phyloP scores from a whole-genome alignment of 495 filamentous ascomycete genomes.

The Aspergillus conjunctus region DNA sequence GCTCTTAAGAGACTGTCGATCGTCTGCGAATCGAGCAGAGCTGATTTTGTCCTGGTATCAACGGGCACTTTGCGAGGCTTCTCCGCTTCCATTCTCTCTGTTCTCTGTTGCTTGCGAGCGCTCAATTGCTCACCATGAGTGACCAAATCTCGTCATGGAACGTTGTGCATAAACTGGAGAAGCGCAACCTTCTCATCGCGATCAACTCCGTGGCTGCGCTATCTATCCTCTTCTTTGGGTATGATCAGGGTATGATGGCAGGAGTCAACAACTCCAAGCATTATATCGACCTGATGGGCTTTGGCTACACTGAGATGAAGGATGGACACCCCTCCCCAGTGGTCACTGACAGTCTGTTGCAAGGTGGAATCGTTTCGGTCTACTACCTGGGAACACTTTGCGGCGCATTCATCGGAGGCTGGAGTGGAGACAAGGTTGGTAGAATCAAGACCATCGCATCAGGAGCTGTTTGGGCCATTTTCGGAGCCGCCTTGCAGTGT shows the following conservation, averaged over 20 bases:
- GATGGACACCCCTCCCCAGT: conserved; percentile 50
- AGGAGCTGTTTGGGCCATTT: conserved; percentile 57
- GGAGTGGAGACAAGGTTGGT: conserved; percentile 61
- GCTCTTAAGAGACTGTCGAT: background rate
- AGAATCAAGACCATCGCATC: conserved; percentile 62
- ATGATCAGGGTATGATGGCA: conserved; percentile 75
- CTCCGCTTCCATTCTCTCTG: background rate
- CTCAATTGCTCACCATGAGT: conserved; percentile 36
- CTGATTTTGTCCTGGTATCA: background rate
- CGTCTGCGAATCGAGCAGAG: background rate
- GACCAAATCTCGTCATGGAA: conserved; percentile 56
- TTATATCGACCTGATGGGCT: conserved; percentile 67
- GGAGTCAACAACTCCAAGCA: conserved; percentile 69
- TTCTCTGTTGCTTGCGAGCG: background rate
- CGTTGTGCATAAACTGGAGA: conserved; percentile 63
- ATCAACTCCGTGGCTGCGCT: conserved; percentile 66
- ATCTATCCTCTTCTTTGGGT: conserved; percentile 63
- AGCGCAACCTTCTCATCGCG: conserved; percentile 62
- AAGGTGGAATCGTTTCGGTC: conserved; percentile 69
- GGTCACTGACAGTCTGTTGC: conserved; percentile 61
- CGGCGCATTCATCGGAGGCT: conserved; percentile 62
- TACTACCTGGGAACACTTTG: conserved; percentile 71
- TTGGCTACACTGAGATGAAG: conserved; percentile 59
- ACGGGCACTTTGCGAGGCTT: background rate
- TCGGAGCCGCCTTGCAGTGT: conserved; percentile 63